Percentiles rank a stretch among this genome's conserved stretches.
phyloP scores from a whole-genome alignment of 1,284 basidiomycete genomes.

The Bjerkandera adusta region DNA sequence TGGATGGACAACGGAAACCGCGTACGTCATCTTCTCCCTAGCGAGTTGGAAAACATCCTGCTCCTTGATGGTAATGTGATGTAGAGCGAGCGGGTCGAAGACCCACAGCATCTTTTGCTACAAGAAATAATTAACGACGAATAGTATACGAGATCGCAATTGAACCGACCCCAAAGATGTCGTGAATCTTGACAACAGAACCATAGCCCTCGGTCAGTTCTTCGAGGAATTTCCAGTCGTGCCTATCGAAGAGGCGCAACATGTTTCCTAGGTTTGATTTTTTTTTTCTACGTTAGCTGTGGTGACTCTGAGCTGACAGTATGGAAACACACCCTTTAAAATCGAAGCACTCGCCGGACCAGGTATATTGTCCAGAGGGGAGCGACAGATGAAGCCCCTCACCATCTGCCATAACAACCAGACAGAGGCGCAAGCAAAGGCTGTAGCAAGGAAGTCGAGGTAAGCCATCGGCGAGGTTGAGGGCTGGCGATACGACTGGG shows the following conservation, averaged over 20 bases:
- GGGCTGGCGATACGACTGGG: too few relatives aligned
- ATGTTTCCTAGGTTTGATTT: slow-evolving; percentile 7
- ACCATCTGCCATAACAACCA: neutral
- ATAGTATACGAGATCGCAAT: neutral
- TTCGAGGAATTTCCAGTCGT: slow-evolving; percentile 7
- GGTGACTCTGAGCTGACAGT: neutral
- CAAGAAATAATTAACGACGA: neutral
- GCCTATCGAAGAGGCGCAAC: neutral
- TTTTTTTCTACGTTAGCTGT: too few relatives aligned
- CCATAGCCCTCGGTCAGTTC: slow-evolving; percentile 5
- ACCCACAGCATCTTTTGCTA: slow-evolving; percentile 8
- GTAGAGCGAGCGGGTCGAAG: slow-evolving; percentile 8
- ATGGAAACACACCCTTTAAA: neutral
- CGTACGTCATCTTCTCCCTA: neutral
- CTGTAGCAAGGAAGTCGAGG: too few relatives aligned
- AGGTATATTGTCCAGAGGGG: slow-evolving; percentile 3
- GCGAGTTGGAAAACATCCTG: slow-evolving; percentile 5
- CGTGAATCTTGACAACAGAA: slow-evolving; percentile 1
- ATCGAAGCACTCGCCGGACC: slow-evolving; percentile 3
- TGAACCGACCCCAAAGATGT: neutral
- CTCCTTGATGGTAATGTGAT: slow-evolving; percentile 8
- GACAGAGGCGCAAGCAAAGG: too few relatives aligned
- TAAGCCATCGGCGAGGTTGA: too few relatives aligned
- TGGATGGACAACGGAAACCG: neutral
- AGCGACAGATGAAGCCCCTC: neutral